Percentiles rank a stretch among this genome's conserved stretches.
These are phyloP conservation scores for Syzygium oleosum DNA, from an alignment of 345 rosid species.

Conservation along the genomic window DNA sequence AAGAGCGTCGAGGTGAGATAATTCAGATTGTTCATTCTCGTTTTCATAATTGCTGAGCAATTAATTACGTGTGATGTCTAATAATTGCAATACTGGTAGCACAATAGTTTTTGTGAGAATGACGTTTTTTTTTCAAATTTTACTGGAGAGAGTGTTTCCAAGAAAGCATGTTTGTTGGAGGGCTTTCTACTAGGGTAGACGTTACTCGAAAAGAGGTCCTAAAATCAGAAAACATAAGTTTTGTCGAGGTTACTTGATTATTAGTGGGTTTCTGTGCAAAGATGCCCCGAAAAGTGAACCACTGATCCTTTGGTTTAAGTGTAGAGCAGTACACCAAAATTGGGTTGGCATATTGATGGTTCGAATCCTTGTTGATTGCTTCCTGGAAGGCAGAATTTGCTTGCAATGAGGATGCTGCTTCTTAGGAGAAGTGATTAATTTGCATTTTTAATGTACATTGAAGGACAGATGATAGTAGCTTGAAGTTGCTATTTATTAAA, in stretches of 20 bases:
- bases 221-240: background rate
- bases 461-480: background rate
- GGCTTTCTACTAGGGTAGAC: background rate
- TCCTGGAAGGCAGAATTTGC: background rate
- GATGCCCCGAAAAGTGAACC: background rate
- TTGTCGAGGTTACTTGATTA: background rate
- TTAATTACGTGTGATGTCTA: background rate
- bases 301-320: background rate
- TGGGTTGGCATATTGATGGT: background rate
- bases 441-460: background rate
- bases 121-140: background rate
- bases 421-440: background rate
- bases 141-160: background rate
- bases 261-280: background rate
- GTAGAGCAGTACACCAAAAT: background rate
- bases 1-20: constrained; percentile 72
- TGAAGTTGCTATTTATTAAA: background rate
- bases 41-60: background rate
- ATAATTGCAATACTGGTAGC: background rate
- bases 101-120: background rate
- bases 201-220: background rate
- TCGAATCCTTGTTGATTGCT: background rate
- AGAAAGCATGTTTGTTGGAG: background rate
- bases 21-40: background rate
- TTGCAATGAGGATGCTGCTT: background rate